Base-by-base conservation (phyloP, 2,329 filamentous ascomycete species). In the Simplicillium aogashimaense region DNA sequence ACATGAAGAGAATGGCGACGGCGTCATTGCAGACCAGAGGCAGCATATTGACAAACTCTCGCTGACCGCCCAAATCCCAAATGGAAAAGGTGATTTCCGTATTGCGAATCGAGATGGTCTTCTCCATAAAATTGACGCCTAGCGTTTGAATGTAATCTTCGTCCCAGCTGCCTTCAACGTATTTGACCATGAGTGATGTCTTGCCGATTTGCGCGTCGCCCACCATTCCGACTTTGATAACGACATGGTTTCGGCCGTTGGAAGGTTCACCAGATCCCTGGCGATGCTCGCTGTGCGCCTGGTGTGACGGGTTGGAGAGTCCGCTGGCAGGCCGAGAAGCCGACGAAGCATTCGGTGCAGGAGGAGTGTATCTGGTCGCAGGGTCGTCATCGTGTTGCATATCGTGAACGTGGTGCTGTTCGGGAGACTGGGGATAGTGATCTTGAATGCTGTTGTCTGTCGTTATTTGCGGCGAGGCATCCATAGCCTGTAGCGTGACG, bases 101-200 rank as follows among this genome's bases (percentile, higher is more conserved):
- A 65, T 98, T 98, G 46, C 92, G 85, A 63, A 98, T 98, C 47
- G 87, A 94, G 58, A 98, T 98, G 29, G 92, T 98, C 74, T 98
- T 98, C 64, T 98, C 92, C 92, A 98, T 98, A 65, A 98, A 98
- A 64, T 98, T 98, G 64, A 98, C 92, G 50, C 92, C 92, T 35
- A 98, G 69, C 16, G 92, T 98, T 66, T 98, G 92, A 56, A 98
- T 98, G 64, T 98, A 98, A 61, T 98, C 92, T 66, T 98, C 92
- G 62, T 98, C 92, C 88, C 92, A 98, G 64, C 89, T 95, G 44
- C 92, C 92, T 66, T 98, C 92, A 41, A 98, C 92, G 58, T 98
- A 98, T 64, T 98, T 98, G 57, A 98, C 92, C 92, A 98, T 98
- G 58, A 98, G 67, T 48, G 89, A 95, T 14, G 92, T 98, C 76